phyloP scores from a whole-genome alignment of 2,329 filamentous ascomycete genomes.

The Pseudopyricularia cyperi region DNA sequence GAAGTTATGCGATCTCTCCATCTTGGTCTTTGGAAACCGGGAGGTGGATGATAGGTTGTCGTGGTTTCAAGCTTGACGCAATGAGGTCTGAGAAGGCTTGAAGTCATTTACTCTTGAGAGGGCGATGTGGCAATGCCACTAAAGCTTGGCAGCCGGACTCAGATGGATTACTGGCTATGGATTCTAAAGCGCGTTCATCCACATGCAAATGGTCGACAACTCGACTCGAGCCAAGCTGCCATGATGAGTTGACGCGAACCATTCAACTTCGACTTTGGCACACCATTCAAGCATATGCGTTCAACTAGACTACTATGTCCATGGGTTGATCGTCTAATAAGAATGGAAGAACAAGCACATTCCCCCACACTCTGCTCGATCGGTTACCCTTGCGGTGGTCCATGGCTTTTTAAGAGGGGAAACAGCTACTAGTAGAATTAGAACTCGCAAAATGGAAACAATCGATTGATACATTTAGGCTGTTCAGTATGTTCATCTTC shows the following conservation, averaged over 20 bases:
- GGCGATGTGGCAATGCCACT: no score
- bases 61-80: no score
- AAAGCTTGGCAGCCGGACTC: no score
- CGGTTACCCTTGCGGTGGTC: slow-evolving; percentile 19
- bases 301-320: slow-evolving; percentile 19
- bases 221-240: not conserved
- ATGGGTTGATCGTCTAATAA: slow-evolving; percentile 30
- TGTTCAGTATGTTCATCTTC: no score
- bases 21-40: not conserved
- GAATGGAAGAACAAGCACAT: slow-evolving; percentile 27
- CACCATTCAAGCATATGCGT: slow-evolving; percentile 31
- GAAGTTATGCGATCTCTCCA: not conserved
- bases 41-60: not conserved
- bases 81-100: no score
- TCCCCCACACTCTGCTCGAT: slow-evolving; percentile 34
- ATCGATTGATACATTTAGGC: not conserved
- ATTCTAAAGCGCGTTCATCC: no score
- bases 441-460: not conserved
- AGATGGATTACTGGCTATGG: no score
- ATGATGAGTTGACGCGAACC: not conserved
- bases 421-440: slow-evolving; percentile 15
- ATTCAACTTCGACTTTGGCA: not conserved
- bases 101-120: no score
- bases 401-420: slow-evolving; percentile 32
- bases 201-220: no score